Conservation (phyloP, 2,329 filamentous ascomycete genomes). For the Pseudogymnoascus sp. region DNA sequence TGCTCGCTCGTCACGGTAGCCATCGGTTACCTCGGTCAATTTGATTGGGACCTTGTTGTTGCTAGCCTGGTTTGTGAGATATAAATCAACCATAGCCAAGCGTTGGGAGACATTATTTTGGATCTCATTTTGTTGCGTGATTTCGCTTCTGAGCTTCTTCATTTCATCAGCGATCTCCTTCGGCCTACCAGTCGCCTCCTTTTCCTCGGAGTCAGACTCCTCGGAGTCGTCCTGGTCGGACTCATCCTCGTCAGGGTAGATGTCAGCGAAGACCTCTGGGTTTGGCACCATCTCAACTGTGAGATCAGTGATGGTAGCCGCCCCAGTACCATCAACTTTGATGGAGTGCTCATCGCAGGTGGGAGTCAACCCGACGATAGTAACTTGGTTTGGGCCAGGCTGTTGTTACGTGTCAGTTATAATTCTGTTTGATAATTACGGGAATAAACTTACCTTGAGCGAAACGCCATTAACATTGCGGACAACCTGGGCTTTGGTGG, state of each 20-base stretch:
- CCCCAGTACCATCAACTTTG: conserved; percentile 51
- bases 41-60: neutral
- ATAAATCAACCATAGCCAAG: conserved; percentile 21
- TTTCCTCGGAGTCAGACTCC: conserved; percentile 25
- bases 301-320: conserved; percentile 54
- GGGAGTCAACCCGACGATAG: conserved; percentile 45
- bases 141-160: conserved; percentile 21
- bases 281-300: conserved; percentile 48
- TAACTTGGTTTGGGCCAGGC: conserved; percentile 49
- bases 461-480: conserved; percentile 49
- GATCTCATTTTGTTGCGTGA: neutral
- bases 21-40: neutral
- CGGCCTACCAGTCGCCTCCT: conserved; percentile 17
- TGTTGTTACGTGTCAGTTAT: conserved; percentile 19
- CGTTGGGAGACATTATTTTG: conserved; percentile 21
- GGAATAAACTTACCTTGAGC: conserved; percentile 30
- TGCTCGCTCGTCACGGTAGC: conserved; percentile 22
- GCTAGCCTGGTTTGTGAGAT: conserved; percentile 19
- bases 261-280: conserved; percentile 36
- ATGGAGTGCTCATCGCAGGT: conserved; percentile 47
- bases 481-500: conserved; percentile 50
- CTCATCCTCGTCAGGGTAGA: conserved; percentile 28
- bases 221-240: conserved; percentile 19
- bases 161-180: conserved; percentile 21
- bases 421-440: neutral